Base-by-base conservation (phyloP, 1,284 basidiomycete genomes). In the Ceratobasidium sp. region DNA sequence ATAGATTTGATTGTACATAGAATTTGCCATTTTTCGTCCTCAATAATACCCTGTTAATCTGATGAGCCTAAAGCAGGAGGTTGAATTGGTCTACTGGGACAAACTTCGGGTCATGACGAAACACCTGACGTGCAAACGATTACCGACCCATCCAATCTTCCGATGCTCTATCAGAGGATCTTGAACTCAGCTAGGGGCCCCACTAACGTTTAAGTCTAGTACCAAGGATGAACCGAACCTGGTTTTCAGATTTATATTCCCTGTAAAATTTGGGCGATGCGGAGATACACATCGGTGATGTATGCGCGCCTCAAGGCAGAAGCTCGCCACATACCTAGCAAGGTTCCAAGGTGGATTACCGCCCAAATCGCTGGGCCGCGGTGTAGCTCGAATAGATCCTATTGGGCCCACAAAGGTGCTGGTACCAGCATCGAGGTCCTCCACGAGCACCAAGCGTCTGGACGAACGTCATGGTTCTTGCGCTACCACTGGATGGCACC, bases 1-100 rank as follows among this genome's bases (percentile, higher is more conserved):
- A 22, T 59, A 37, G 49, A 71, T 46, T 25, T 15, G 68, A 61
- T 25, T 73, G 70, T 73, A 73, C 25, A 73, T 73, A 73, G 57
- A 64, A 34, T 44, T 25, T 4, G 40, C 37, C 61, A 43, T n/a
- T 8, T 62, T 62, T 43, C 32, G 25, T 61, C 9, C 56, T 73
- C 29, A 34, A 49, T 62, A 46, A 22, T 57, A 57, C 46, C 44
- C 34, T 66, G 32, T 51, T 66, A 46, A 49, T 66, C 64, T 46
- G 46, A 46, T 49, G 11, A 51, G 64, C 9, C 17, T 51, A 19
- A 51, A 66, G 32, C n/a, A 32, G 46, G 64, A 49, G 51, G 22
- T 40, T 64, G 57, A 73, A 52, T 64, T 61, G 34, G 44, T 32
- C 19, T 43, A 19, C 32, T 73, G 57, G 70, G 70, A 73, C 70